These are phyloP conservation scores for Globisporangium barbulae DNA, from an alignment of 352 stramenopile species.

Conservation along the genomic window DNA sequence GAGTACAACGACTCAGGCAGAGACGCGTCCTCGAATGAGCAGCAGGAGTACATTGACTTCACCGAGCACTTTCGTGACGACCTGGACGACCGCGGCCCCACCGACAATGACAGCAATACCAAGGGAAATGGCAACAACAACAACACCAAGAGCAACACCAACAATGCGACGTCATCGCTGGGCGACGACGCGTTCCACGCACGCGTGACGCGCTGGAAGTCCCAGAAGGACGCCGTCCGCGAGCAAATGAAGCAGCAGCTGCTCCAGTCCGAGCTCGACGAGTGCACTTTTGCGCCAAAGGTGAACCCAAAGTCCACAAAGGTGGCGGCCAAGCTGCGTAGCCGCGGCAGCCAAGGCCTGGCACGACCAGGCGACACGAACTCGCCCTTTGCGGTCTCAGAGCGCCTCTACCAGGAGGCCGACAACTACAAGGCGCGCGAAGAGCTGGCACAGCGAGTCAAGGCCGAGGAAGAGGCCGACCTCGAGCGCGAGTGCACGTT, in stretches of 20 bases:
- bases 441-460: slow-evolving; percentile 55
- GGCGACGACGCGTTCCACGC: slow-evolving; percentile 60
- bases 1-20: background rate
- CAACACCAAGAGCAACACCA: slow-evolving; percentile 18
- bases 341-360: slow-evolving; percentile 22
- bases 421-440: slow-evolving; percentile 74
- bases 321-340: slow-evolving; percentile 57
- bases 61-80: slow-evolving; percentile 43
- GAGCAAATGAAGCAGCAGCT: slow-evolving; percentile 82
- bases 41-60: slow-evolving; percentile 49
- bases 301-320: slow-evolving; percentile 77
- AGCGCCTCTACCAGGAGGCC: slow-evolving; percentile 74
- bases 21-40: slow-evolving; percentile 12
- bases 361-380: slow-evolving; percentile 11
- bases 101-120: slow-evolving; percentile 11
- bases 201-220: slow-evolving; percentile 73
- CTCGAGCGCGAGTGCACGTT: slow-evolving; percentile 77
- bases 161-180: background rate
- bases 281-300: slow-evolving; percentile 75
- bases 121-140: slow-evolving; percentile 15
- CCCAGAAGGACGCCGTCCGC: slow-evolving; percentile 68
- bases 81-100: slow-evolving; percentile 16
- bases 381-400: slow-evolving; percentile 41
- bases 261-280: slow-evolving; percentile 63
- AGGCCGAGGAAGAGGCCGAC: slow-evolving; percentile 70